These are phyloP conservation scores for Penicillium coffeae DNA, from an alignment of 495 filamentous ascomycete genomes.

Conservation along the genomic window DNA sequence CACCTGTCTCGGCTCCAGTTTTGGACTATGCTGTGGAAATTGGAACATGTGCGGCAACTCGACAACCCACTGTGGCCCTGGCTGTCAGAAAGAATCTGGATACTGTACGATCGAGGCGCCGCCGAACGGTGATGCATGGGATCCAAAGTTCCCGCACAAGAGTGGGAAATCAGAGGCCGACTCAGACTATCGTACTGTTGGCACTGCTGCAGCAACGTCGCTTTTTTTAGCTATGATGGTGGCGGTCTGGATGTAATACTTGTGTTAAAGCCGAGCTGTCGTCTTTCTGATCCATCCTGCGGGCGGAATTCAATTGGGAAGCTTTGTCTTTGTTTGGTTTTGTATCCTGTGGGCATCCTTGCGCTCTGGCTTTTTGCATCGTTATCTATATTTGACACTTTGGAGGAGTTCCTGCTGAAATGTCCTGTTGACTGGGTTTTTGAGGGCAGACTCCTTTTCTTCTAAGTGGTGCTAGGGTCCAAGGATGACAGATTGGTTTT, in stretches of 20 bases:
- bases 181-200: conserved; percentile 13
- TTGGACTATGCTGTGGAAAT: conserved; percentile 41
- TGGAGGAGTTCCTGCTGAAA: too few species aligned
- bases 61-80: conserved; percentile 45
- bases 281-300: background rate
- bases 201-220: conserved; percentile 20
- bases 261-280: background rate
- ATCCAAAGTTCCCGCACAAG: conserved; percentile 9
- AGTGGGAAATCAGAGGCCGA: conserved; percentile 17
- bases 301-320: too few species aligned
- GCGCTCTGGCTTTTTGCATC: too few species aligned
- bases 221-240: conserved; percentile 24
- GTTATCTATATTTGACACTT: too few species aligned
- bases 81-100: conserved; percentile 48
- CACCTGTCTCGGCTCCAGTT: conserved; percentile 47
- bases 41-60: conserved; percentile 47
- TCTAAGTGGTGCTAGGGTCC: too few species aligned
- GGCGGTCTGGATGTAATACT: conserved; percentile 22
- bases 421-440: too few species aligned
- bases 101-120: conserved; percentile 34
- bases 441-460: too few species aligned
- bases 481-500: too few species aligned
- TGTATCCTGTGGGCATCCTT: too few species aligned
- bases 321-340: too few species aligned
- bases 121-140: conserved; percentile 25